Evolutionary conservation across 1,139 yeast species (phyloP).

Genomic region (Kodamaea arcana): DNA sequence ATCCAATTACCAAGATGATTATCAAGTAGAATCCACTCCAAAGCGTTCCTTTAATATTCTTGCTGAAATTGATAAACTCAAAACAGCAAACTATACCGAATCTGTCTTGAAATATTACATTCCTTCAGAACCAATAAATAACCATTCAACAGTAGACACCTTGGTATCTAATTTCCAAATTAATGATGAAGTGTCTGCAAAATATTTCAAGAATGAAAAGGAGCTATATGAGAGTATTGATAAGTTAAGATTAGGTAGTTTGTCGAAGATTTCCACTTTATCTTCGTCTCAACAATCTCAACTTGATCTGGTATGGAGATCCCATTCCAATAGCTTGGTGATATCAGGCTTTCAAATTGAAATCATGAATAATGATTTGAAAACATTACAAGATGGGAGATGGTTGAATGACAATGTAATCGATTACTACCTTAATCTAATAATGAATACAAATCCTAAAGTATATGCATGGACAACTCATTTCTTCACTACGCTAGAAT

Average conservation of each 20-base stretch:
- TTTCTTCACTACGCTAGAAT: slow-evolving; percentile 68
- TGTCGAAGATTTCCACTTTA: slow-evolving; percentile 10
- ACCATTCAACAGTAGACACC: slow-evolving; percentile 9
- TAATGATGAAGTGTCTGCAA: slow-evolving; percentile 9
- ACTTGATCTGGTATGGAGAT: slow-evolving; percentile 24
- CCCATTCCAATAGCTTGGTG: slow-evolving; percentile 16
- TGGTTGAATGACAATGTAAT: slow-evolving; percentile 94
- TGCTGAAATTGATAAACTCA: not conserved
- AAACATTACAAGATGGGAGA: slow-evolving; percentile 61
- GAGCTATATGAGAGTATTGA: slow-evolving; percentile 8
- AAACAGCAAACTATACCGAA: slow-evolving; percentile 1
- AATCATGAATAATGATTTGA: slow-evolving; percentile 60
- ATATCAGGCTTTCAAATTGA: slow-evolving; percentile 47
- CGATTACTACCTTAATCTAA: slow-evolving; percentile 69
- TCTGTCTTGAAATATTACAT: slow-evolving; percentile 9
- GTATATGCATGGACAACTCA: slow-evolving; percentile 82
- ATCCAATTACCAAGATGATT: slow-evolving; percentile 13
- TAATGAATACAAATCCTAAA: slow-evolving; percentile 37
- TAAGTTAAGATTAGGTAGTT: slow-evolving; percentile 6
- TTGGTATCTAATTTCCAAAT: slow-evolving; percentile 12
- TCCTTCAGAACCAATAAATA: slow-evolving; percentile 2
- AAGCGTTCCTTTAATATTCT: not conserved
- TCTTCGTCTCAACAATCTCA: slow-evolving; percentile 13
- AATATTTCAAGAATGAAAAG: slow-evolving; percentile 8
- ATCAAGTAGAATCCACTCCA: slow-evolving; percentile 1